Base-by-base conservation (phyloP, 331 rosid species). In the Telfairia occidentalis region DNA sequence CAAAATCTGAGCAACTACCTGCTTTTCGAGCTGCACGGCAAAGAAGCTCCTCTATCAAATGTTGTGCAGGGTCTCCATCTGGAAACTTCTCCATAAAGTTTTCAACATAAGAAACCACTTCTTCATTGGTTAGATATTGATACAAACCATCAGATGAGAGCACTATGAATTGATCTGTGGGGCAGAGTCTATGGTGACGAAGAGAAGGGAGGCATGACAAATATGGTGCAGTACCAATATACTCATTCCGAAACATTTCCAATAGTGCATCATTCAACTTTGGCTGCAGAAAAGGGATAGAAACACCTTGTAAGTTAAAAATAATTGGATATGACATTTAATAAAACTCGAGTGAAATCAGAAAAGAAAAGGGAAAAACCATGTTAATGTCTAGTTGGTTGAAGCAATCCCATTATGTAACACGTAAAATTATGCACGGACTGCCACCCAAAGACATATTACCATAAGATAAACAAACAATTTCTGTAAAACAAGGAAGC, bases 41-140 rank as follows among this genome's bases (percentile, higher is more conserved):
- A 60, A 92, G 98, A 82, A 92, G 93, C 86, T 92, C 98, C 90
- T 92, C 97, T 76, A 92, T 92, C 80, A 92, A 86, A 84, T 92
- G 93, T 82, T 92, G 98, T 48, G 98, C 97, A 45, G 98, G 98
- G 74, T 92, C 98, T 72, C 98, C 98, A 55, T 92, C 98, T 7
- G 98, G 97, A 80, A 85, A 92, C 80, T 90, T 92, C 86, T 92
- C 97, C 93, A 92, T 90, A 80, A 92, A 92, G 79, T 63, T 90
- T 81, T 90, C 97, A 29, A 90, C 96, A 80, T 84, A 87, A 63
- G 90, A 89, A 83, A 90, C 97, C 76, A 92, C 98, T 89, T 92
- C 98, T 71, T 90, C 86, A 79, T 92, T 92, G 86, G 76, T 90
- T 58, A 92, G 84, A 81, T 92, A 92, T 81, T 92, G 98, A 83